A percentile compares a stretch with the other conserved stretches of the same genome.
phyloP scores from a whole-genome alignment of 1,284 basidiomycete species.

The Polyporus tsugae region DNA sequence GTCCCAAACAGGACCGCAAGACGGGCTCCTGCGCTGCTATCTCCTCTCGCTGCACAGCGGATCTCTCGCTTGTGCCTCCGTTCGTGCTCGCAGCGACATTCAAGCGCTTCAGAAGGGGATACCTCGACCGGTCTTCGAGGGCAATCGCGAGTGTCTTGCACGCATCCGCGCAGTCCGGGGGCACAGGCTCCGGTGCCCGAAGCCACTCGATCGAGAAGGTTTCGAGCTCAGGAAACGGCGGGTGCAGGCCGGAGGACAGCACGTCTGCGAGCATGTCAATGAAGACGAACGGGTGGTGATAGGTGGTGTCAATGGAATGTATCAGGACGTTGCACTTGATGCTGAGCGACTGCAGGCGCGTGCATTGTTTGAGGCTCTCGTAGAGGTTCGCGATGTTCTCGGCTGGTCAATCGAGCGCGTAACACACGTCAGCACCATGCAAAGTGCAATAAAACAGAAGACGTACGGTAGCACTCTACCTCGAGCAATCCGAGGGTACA shows the following conservation, averaged over 20 bases:
- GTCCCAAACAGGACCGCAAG: not conserved
- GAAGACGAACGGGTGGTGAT: not conserved
- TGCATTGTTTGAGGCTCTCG: not conserved
- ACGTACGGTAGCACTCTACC: not conserved
- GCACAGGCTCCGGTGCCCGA: not conserved
- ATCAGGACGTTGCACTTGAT: not conserved
- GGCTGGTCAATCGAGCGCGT: not conserved
- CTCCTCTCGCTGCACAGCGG: not conserved
- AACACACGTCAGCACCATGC: not conserved
- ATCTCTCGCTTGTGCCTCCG: not conserved
- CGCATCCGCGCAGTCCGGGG: not conserved
- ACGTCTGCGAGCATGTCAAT: not conserved
- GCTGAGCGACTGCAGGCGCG: not conserved
- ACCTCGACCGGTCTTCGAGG: not conserved
- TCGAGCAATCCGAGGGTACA: not conserved
- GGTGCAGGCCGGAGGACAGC: not conserved
- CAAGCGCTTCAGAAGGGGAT: not conserved
- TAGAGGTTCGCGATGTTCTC: not conserved
- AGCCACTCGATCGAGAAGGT: not conserved
- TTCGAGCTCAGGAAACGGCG: not conserved
- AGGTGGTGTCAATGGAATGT: not conserved
- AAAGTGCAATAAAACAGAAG: not conserved
- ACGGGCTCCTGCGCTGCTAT: not conserved
- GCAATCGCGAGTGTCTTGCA: not conserved
- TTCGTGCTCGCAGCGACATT: not conserved